Evolutionary conservation across 805 yeast genomes (phyloP), one percentile per base, ranked within the genome.

Genomic region (Tetrapisispora iriomotensis): DNA sequence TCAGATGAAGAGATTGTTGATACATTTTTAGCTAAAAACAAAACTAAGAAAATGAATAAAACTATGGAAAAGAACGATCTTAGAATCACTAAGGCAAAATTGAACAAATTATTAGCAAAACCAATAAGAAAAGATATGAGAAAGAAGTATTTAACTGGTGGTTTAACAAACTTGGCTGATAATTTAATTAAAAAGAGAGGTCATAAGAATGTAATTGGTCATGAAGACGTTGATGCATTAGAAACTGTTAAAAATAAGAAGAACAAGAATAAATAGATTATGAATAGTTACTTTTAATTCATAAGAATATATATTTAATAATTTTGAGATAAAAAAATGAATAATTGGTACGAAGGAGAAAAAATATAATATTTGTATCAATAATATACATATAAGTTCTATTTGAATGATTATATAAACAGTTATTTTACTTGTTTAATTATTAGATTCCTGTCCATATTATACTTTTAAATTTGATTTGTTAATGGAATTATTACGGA

Each of bases 131-230:
- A 74, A 55, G 74, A 75, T 50, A 62, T 71, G 46, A 68, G 94
- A 62, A 70, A 79, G 49, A 78, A 81, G 28, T 86, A 85, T 58
- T 64, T 85, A 43, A 83, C 94, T 18, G 82, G 87, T 56, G 95
- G 95, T 0, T 60, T 79, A 36, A 68, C 71, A 34, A 85, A 84
- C 54, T 63, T 85, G 48, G 95, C 95, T 1, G 88, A 83, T 54
- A 69, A 79, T 53, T 66, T 88, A 50, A 71, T 80, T 6, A 72
- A 76, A 40, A 83, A 84, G 14, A 68, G 72, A 38, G 78, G 82
- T 4, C 90, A 81, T 56, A 65, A 69, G 22, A 66, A 71, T 18
- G 76, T 88, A 37, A 65, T 85, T 53, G 95, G 96, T 0, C 79
- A 76, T 49, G 71, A 71, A 35, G 72, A 73, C 46, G 70, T 70